Percentiles rank a stretch among this genome's conserved stretches.
Conservation (phyloP, 106 monocot species). For the Dendrobium nobile region DNA sequence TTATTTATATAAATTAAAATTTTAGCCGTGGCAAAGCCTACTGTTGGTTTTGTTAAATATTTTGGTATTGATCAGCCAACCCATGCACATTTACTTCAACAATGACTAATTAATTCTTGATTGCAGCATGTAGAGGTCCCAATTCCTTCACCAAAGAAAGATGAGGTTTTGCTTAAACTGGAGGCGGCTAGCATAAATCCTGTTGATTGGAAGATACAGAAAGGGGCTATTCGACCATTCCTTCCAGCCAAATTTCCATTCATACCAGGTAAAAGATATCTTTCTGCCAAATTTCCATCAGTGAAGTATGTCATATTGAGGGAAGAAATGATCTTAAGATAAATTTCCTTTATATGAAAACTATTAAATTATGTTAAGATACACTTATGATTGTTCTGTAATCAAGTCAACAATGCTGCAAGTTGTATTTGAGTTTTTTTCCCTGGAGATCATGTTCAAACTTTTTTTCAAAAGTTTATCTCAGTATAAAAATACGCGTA, state of each 20-base stretch:
- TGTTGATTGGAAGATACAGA: constrained; percentile 27
- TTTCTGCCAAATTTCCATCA: too few species aligned
- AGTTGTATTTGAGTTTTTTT: background rate
- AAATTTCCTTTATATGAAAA: background rate
- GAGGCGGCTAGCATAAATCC: constrained; percentile 30
- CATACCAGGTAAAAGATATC: constrained; percentile 14
- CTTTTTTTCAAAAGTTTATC: background rate
- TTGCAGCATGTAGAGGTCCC: constrained; percentile 25
- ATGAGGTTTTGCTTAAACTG: constrained; percentile 22
- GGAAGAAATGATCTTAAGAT: background rate
- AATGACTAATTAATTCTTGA: background rate
- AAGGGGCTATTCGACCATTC: constrained; percentile 19
- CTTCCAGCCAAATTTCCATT: constrained; percentile 24
- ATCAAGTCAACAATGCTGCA: background rate
- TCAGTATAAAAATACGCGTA: too few species aligned
- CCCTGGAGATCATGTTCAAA: background rate
- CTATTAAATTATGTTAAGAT: background rate
- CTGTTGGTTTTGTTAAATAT: background rate
- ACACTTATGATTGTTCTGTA: background rate
- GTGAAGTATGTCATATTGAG: background rate
- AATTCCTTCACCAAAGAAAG: constrained; percentile 22
- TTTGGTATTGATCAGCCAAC: background rate
- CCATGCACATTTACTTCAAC: background rate
- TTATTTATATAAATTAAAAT: background rate
- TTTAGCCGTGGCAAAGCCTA: background rate